phyloP scores from a whole-genome alignment of 371 early-diverging fungal species.

The Mortierella sp. region DNA sequence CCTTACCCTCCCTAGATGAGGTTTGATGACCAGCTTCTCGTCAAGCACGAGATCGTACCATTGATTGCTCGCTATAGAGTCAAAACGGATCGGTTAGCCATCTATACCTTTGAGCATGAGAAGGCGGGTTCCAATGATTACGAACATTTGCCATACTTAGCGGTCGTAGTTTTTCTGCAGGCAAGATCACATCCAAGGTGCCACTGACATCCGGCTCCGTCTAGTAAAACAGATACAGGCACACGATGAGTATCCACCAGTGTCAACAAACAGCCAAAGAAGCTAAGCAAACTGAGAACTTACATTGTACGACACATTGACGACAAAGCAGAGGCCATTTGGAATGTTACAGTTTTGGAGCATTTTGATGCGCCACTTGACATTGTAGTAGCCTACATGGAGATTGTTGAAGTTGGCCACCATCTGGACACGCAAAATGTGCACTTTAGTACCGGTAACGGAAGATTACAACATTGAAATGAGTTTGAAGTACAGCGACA shows the following conservation, averaged over 20 bases:
- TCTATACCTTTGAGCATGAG: too few relatives aligned
- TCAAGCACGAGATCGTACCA: slow-evolving; percentile 47
- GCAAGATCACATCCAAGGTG: slow-evolving; percentile 44
- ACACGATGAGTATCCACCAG: too few relatives aligned
- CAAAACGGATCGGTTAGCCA: too few relatives aligned
- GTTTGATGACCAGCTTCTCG: slow-evolving; percentile 37
- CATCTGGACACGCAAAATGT: slow-evolving; percentile 9
- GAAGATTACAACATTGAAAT: too few relatives aligned
- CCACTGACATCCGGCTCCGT: slow-evolving; percentile 49
- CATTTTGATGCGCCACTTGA: slow-evolving; percentile 41
- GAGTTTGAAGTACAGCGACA: too few relatives aligned
- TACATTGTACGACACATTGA: slow-evolving; percentile 43
- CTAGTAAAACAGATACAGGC: too few relatives aligned
- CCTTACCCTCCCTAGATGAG: slow-evolving; percentile 21
- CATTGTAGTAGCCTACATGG: slow-evolving; percentile 24
- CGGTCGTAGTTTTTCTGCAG: slow-evolving; percentile 16
- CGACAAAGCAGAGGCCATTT: slow-evolving; percentile 38
- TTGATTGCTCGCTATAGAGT: slow-evolving; percentile 16
- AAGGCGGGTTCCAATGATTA: too few relatives aligned
- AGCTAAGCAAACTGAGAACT: background rate
- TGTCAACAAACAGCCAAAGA: background rate
- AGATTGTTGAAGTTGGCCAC: slow-evolving; percentile 25
- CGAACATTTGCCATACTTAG: slow-evolving; percentile 17
- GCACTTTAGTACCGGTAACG: background rate
- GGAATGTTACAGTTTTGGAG: slow-evolving; percentile 31